These are phyloP conservation scores for Bacidia gigantensis DNA, from an alignment of 495 filamentous ascomycete species.

Conservation along the genomic window DNA sequence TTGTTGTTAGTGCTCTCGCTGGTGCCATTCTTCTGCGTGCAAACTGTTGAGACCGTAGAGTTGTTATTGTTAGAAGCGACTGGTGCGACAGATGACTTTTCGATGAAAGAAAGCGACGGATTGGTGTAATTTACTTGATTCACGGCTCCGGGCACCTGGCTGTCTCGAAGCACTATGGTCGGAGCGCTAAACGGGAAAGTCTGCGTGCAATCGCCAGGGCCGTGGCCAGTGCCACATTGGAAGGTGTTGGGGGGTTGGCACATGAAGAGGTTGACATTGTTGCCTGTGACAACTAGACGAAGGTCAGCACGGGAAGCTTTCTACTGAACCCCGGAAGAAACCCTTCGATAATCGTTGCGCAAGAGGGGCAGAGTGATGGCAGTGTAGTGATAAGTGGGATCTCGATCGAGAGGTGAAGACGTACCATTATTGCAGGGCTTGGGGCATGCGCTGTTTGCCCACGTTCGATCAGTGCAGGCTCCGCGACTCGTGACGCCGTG, in stretches of 20 bases:
- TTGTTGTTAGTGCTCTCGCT: neutral
- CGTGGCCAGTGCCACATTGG: neutral
- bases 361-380: too few relatives aligned
- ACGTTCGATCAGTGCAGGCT: constrained; percentile 2
- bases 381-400: too few relatives aligned
- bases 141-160: neutral
- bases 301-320: too few relatives aligned
- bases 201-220: neutral
- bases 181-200: neutral
- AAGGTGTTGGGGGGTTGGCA: neutral
- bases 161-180: neutral
- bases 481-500: constrained; percentile 1
- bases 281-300: neutral
- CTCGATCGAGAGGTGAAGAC: too few relatives aligned
- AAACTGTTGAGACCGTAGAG: neutral
- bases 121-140: neutral
- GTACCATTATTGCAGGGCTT: neutral
- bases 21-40: neutral
- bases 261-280: neutral
- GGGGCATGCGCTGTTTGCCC: constrained; percentile 1
- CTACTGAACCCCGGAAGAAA: too few relatives aligned
- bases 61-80: neutral
- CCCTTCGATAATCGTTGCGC: too few relatives aligned
- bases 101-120: neutral
- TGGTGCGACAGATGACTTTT: neutral